Percentiles rank a stretch among this genome's conserved stretches.
These are phyloP conservation scores for Schoenoplectus triqueter DNA, from an alignment of 202 grass and related monocot genomes.

Conservation along the genomic window DNA sequence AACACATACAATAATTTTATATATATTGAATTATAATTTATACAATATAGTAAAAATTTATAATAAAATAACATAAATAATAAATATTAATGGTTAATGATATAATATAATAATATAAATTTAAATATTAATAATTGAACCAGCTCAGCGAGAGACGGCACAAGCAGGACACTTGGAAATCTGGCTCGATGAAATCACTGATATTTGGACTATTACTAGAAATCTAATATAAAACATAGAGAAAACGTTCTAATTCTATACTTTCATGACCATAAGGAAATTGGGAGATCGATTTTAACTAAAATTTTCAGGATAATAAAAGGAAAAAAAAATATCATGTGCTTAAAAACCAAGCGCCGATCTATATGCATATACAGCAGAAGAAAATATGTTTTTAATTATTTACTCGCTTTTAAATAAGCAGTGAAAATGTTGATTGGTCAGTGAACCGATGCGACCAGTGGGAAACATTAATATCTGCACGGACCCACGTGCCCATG, in stretches of 20 bases:
- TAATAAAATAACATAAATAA: too few relatives aligned
- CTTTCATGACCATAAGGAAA: not conserved
- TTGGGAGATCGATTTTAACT: not conserved
- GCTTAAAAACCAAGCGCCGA: not conserved
- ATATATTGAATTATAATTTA: too few relatives aligned
- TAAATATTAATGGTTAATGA: too few relatives aligned
- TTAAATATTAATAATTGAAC: too few relatives aligned
- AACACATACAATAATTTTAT: too few relatives aligned
- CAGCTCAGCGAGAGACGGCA: slow-evolving; percentile 14
- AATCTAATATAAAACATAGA: not conserved
- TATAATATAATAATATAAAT: too few relatives aligned
- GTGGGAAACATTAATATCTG: slow-evolving; percentile 8
- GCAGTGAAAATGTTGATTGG: slow-evolving; percentile 4
- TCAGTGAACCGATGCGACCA: not conserved
- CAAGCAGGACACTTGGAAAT: slow-evolving; percentile 39
- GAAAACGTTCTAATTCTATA: not conserved
- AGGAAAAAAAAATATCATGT: not conserved
- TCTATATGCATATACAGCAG: not conserved
- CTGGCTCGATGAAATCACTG: not conserved
- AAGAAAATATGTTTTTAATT: not conserved
- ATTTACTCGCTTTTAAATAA: not conserved
- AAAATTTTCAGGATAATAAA: not conserved
- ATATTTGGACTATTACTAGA: slow-evolving; percentile 20
- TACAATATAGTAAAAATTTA: too few relatives aligned
- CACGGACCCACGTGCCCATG: slow-evolving; percentile 3